Evolutionary conservation across 306 rosid species (phyloP).

Genomic region (Lathyrus sativus): DNA sequence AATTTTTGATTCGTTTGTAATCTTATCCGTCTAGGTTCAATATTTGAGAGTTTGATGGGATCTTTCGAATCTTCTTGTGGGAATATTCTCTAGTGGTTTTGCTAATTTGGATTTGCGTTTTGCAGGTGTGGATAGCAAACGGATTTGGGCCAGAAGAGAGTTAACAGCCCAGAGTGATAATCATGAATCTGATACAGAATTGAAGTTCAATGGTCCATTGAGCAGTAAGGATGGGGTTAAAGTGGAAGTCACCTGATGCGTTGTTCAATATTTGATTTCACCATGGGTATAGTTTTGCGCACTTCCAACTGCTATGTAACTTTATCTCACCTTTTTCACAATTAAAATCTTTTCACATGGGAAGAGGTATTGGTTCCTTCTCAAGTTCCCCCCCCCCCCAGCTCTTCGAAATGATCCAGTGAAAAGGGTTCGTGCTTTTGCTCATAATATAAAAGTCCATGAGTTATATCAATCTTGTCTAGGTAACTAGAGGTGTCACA

Average conservation of each 20-base stretch:
- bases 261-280: slow-evolving; percentile 33
- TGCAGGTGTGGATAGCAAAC: too few species aligned
- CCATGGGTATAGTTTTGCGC: slow-evolving; percentile 35
- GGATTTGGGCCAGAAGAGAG: too few species aligned
- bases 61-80: too few species aligned
- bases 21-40: too few species aligned
- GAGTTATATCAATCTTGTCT: slow-evolving; percentile 37
- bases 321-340: slow-evolving; percentile 31
- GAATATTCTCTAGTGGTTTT: too few species aligned
- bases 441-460: slow-evolving; percentile 39
- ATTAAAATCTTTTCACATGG: slow-evolving; percentile 51
- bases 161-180: too few species aligned
- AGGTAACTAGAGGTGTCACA: slow-evolving; percentile 35
- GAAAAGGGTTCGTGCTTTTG: slow-evolving; percentile 39
- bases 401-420: slow-evolving; percentile 41
- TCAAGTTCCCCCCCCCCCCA: slow-evolving; percentile 32
- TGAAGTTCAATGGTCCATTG: slow-evolving; percentile 33
- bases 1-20: too few species aligned
- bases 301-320: slow-evolving; percentile 30
- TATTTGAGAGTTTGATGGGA: too few species aligned
- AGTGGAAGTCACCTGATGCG: slow-evolving; percentile 30
- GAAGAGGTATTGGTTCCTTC: slow-evolving; percentile 43
- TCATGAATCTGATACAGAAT: slow-evolving; percentile 40
- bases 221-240: slow-evolving; percentile 45
- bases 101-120: too few species aligned